Conservation (phyloP, 257 asterid species). For the Petunia axillaris region DNA sequence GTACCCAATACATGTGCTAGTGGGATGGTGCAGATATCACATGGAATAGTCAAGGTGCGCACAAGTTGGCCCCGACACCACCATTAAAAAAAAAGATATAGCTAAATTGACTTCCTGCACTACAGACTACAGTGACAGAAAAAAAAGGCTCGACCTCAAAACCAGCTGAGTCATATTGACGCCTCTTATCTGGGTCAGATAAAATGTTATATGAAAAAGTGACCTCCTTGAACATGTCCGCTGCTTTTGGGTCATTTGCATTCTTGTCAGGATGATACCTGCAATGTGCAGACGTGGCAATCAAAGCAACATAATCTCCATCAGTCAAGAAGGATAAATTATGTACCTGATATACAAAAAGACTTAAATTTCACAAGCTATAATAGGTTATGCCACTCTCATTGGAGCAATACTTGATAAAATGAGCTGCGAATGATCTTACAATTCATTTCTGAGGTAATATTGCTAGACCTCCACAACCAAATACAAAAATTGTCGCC, state of each 20-base stretch:
- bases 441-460: not conserved
- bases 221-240: constrained; percentile 90
- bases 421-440: not conserved
- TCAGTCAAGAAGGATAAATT: constrained; percentile 1
- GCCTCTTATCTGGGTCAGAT: constrained; percentile 90
- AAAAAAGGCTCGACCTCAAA: constrained; percentile 63
- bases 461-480: not conserved
- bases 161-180: constrained; percentile 86
- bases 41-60: too few relatives aligned
- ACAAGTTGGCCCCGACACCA: not conserved
- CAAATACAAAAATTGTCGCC: not conserved
- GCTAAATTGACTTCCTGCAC: constrained; percentile 16
- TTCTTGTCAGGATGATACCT: constrained; percentile 99
- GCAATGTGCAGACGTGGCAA: constrained; percentile 32
- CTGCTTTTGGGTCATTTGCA: constrained; percentile 85
- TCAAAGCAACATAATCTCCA: constrained; percentile 20
- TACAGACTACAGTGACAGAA: constrained; percentile 14
- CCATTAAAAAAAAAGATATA: not conserved
- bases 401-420: not conserved
- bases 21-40: too few relatives aligned
- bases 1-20: too few relatives aligned
- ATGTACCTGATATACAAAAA: not conserved
- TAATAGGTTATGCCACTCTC: not conserved
- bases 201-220: constrained; percentile 91
- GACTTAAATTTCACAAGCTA: not conserved